Base-by-base conservation (phyloP, 148 eudicot genomes). In the Cornus florida region DNA sequence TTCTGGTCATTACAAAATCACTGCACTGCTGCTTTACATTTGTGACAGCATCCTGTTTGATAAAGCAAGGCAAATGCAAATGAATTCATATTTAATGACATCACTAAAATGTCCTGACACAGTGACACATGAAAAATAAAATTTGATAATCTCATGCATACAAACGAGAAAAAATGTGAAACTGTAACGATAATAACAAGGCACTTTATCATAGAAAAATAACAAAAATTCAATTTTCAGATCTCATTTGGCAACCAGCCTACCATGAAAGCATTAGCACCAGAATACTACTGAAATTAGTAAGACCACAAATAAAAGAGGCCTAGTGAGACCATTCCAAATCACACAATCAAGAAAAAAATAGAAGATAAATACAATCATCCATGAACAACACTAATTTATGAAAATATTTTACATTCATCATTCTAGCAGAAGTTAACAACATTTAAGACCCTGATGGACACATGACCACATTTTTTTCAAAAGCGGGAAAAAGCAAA, bases 1-100 rank as follows among this genome's bases (percentile, higher is more conserved):
- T 92, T 89, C 99, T 82, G 11, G 99, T 96, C 98, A 96, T 96
- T 73, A 89, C 90, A 75, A 92, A 96, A 83, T 96, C 99, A 79
- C 93, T 92, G 86, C 92, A 92, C 79, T 94, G 98, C 69, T 96
- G 99, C 79, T 96, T 96, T 71, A 94, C 85, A 64, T 84, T 92
- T 75, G 91, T 90, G 60, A 96, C 92, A 75, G 99, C 99, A 72
- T 96, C 99, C 99, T 96, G 91, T 87, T 78, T 62, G 7, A 17
- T 2, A 62, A 19, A 28, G 28, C 28, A 28, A 28, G 66, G 22
- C 4, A 62, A 20, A 7, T 62, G 23, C 66, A 62, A 62, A 17
- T n/a, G 23, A 62, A 62, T 19, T 19, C 66, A 62, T 6, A 24
- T 7, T 62, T 14, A 62, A 62, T 20, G 23, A 24, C 66, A 62